Base-by-base conservation (phyloP, 2,329 filamentous ascomycete species). In the Tricladium varicosporioides region DNA sequence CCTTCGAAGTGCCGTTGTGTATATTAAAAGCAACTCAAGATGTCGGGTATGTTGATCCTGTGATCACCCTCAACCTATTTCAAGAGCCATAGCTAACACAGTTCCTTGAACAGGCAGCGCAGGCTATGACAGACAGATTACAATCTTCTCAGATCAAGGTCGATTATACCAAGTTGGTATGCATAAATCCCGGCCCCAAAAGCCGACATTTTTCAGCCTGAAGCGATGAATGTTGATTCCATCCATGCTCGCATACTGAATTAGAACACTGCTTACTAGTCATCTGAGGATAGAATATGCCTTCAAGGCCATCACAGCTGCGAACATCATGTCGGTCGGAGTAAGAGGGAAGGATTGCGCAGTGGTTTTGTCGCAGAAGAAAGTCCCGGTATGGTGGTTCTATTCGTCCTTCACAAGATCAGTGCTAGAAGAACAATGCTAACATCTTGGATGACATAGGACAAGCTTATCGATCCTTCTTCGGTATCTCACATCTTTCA, bases 221-320 rank as follows among this genome's bases (percentile, higher is more conserved):
- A 27, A 27, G 22, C 22, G 22, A 27, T 27, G 22, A 27, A 3
- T 27, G 22, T 27, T 27, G 22, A 27, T 27, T 27, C 22, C 22
- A 27, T 27, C 4, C 22, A 27, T 7, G 22, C 4, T 27, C 22
- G 22, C 22, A 27, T 27, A 27, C 3, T 27, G 22, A 27, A 27
- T 7, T 7, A 3, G 22, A 52, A 40, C 9, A 32, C 33, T 48
- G 69, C 71, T 73, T 59, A 74, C 66, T 48, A 49, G n/a, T 33
- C 45, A 67, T 61, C 53, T 51, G 57, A 57, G 43, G 64, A 68
- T 73, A 97, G 94, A 99, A 83, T 99, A 99, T 93, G 94, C 94
- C 69, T 99, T 99, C 87, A 99, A 99, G 81, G 94, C 94, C 58
- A 99, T 99, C 78, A 99, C 94, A 67, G 93, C 94, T 60, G 94